Percentiles rank a stretch among this genome's conserved stretches.
Conservation (phyloP, 2,329 filamentous ascomycete genomes). For the Epichloe gansuensis region DNA sequence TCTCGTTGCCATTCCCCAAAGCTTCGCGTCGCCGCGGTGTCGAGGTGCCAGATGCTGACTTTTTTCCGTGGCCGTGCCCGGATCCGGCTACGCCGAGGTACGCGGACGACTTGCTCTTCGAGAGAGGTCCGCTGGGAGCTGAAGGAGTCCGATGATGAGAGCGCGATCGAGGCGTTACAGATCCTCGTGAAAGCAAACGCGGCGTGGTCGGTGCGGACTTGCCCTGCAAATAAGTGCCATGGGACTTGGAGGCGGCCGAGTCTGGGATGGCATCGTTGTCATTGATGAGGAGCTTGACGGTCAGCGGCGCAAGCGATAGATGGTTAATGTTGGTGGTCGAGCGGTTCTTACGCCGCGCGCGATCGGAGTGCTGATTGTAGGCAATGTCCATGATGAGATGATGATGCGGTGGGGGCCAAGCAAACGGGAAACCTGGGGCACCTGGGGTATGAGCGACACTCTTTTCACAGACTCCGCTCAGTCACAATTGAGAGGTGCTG, state of each 20-base stretch:
- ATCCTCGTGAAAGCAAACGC: slow-evolving; percentile 42
- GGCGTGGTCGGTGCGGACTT: slow-evolving; percentile 53
- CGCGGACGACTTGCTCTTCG: slow-evolving; percentile 52
- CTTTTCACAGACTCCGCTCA: background rate
- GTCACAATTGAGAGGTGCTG: background rate
- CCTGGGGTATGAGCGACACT: background rate
- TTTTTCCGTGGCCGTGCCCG: slow-evolving; percentile 8
- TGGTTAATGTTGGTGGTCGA: slow-evolving; percentile 47
- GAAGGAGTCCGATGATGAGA: slow-evolving; percentile 30
- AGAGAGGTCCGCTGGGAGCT: slow-evolving; percentile 24
- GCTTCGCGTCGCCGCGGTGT: slow-evolving; percentile 23
- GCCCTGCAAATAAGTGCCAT: slow-evolving; percentile 44
- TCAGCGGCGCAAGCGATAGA: slow-evolving; percentile 51
- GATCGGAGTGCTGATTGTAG: slow-evolving; percentile 46
- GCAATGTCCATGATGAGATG: slow-evolving; percentile 37
- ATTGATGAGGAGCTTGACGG: slow-evolving; percentile 44
- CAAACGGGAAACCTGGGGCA: background rate
- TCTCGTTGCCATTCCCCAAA: slow-evolving; percentile 22
- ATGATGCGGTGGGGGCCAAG: background rate
- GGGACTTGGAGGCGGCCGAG: slow-evolving; percentile 18
- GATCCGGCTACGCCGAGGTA: slow-evolving; percentile 28
- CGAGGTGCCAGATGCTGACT: slow-evolving; percentile 17
- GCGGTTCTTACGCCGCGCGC: slow-evolving; percentile 43
- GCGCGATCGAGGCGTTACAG: slow-evolving; percentile 36
- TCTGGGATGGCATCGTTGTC: slow-evolving; percentile 37